phyloP scores from a whole-genome alignment of 768 basidiomycete genomes.

The Rhizopogon rudus region DNA sequence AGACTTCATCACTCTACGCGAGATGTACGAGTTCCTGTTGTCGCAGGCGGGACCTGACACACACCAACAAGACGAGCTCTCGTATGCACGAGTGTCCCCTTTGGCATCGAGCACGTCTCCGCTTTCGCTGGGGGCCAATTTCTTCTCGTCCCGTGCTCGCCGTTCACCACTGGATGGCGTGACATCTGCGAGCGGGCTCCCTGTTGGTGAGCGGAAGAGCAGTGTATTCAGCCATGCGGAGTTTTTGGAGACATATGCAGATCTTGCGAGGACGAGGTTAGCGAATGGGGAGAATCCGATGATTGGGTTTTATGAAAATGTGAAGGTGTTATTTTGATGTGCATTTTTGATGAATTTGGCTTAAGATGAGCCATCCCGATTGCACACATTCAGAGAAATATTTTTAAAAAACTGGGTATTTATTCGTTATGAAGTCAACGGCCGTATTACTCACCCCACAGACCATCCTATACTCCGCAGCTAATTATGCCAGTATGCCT shows the following conservation, averaged over 20 bases:
- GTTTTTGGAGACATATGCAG: slow-evolving; percentile 84
- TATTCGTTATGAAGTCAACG: not conserved
- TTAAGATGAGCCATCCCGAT: not conserved
- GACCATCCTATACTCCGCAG: too few relatives aligned
- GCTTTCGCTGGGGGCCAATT: slow-evolving; percentile 51
- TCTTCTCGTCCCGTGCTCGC: slow-evolving; percentile 59
- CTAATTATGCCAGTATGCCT: too few relatives aligned
- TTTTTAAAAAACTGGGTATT: not conserved
- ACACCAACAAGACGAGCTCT: slow-evolving; percentile 14
- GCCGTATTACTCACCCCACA: too few relatives aligned
- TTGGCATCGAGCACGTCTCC: slow-evolving; percentile 45
- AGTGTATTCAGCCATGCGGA: slow-evolving; percentile 85
- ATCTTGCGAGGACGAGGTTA: slow-evolving; percentile 63
- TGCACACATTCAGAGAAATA: not conserved
- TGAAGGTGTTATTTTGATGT: slow-evolving; percentile 80
- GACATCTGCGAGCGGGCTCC: slow-evolving; percentile 66
- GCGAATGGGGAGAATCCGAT: slow-evolving; percentile 86
- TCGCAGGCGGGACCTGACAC: slow-evolving; percentile 36
- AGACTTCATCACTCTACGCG: slow-evolving; percentile 74
- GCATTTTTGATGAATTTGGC: not conserved
- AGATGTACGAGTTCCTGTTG: slow-evolving; percentile 87
- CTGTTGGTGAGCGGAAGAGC: slow-evolving; percentile 77
- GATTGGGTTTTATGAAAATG: slow-evolving; percentile 88
- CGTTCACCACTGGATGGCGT: slow-evolving; percentile 68
- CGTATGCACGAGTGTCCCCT: slow-evolving; percentile 43